These are phyloP conservation scores for Pholiota adiposa DNA, from an alignment of 1,284 basidiomycete species.

Conservation along the genomic window DNA sequence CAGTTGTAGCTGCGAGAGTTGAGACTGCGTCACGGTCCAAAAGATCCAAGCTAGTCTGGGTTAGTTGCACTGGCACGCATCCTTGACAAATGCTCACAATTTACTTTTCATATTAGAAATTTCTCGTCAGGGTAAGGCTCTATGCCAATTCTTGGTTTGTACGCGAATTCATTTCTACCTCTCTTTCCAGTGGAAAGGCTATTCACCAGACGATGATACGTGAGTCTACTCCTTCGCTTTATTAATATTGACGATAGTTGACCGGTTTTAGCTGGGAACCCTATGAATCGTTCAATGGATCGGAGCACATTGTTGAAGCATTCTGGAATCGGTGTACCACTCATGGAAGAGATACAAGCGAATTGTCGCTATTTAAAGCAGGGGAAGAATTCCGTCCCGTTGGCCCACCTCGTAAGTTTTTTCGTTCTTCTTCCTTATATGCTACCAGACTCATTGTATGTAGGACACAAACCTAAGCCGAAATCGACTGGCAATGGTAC, in stretches of 20 bases:
- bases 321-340: conserved; percentile 66
- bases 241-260: neutral
- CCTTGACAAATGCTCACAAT: neutral
- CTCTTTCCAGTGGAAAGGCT: conserved; percentile 67
- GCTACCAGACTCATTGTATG: neutral
- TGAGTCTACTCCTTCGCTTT: conserved; percentile 39
- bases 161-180: neutral
- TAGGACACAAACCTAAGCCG: conserved; percentile 30
- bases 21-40: conserved; percentile 34
- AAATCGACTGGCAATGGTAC: neutral
- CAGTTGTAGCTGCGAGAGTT: conserved; percentile 53
- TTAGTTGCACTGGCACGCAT: conserved; percentile 24
- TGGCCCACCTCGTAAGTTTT: conserved; percentile 58
- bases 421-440: neutral
- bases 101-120: conserved; percentile 45
- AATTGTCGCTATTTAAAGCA: conserved; percentile 52
- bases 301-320: conserved; percentile 55
- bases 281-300: conserved; percentile 58
- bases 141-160: neutral
- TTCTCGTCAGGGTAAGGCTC: conserved; percentile 65
- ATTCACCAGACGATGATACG: conserved; percentile 65
- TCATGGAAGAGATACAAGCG: conserved; percentile 52
- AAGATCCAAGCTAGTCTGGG: conserved; percentile 44
- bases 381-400: conserved; percentile 58
- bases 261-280: conserved; percentile 66